These are phyloP conservation scores for Anastatica hierochuntica DNA, from an alignment of 345 rosid species.

Conservation along the genomic window DNA sequence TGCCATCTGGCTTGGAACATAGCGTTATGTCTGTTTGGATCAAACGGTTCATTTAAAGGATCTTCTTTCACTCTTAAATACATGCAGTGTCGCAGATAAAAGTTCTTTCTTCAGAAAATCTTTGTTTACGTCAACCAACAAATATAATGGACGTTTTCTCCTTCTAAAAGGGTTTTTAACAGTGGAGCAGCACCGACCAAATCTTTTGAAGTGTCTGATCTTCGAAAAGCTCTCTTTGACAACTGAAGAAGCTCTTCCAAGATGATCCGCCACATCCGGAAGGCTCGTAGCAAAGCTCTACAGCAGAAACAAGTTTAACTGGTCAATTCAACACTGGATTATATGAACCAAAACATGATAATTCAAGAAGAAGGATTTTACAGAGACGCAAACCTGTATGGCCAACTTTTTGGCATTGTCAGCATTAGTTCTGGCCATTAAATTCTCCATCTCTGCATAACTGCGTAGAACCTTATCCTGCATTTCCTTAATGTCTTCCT, in stretches of 20 bases:
- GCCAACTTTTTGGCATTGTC: conserved; percentile 85
- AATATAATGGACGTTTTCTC: conserved; percentile 22
- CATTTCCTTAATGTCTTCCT: conserved; percentile 52
- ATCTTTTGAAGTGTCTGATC: conserved; percentile 52
- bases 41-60: conserved; percentile 74
- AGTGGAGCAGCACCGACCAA: conserved; percentile 52
- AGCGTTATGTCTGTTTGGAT: conserved; percentile 86
- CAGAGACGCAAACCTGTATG: conserved; percentile 45
- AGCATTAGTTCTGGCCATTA: conserved; percentile 75
- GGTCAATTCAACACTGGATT: neutral
- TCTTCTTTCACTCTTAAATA: conserved; percentile 67
- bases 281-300: conserved; percentile 81
- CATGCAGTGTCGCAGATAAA: conserved; percentile 33
- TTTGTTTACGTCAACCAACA: neutral
- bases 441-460: conserved; percentile 85
- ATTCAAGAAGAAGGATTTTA: neutral
- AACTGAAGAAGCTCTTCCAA: conserved; percentile 84
- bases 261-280: conserved; percentile 86
- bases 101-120: neutral
- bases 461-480: conserved; percentile 66
- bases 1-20: conserved; percentile 81
- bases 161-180: conserved; percentile 70
- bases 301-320: conserved; percentile 1
- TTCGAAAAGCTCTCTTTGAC: conserved; percentile 68
- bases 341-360: neutral